These are phyloP conservation scores for Fusarium sp. DNA, from an alignment of 2,329 filamentous ascomycete species.

Conservation along the genomic window DNA sequence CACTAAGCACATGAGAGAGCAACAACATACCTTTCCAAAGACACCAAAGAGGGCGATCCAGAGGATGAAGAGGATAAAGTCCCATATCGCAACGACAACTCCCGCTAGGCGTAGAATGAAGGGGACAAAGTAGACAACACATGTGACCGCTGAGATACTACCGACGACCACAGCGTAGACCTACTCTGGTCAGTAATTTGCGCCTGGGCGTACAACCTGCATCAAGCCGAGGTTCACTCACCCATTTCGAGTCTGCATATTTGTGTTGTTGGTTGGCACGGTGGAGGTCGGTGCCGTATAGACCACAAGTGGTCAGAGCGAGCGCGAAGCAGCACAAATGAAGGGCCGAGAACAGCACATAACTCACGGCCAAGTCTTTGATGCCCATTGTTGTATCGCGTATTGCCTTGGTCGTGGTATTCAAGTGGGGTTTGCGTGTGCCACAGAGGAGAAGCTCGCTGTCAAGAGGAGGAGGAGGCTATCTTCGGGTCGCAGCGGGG, in stretches of 20 bases:
- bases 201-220: not conserved
- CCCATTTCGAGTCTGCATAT: slow-evolving; percentile 75
- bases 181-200: slow-evolving; percentile 48
- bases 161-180: slow-evolving; percentile 79
- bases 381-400: slow-evolving; percentile 53
- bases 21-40: slow-evolving; percentile 71
- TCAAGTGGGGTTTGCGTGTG: not conserved
- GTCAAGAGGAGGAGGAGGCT: slow-evolving; percentile 8
- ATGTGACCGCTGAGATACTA: slow-evolving; percentile 71
- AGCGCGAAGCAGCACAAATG: slow-evolving; percentile 82
- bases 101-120: slow-evolving; percentile 64
- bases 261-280: slow-evolving; percentile 59
- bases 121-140: slow-evolving; percentile 73
- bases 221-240: slow-evolving; percentile 49
- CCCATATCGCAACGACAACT: slow-evolving; percentile 71
- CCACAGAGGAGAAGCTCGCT: not conserved
- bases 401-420: slow-evolving; percentile 1
- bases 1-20: not conserved
- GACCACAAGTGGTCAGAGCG: slow-evolving; percentile 78
- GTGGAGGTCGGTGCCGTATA: slow-evolving; percentile 79
- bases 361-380: slow-evolving; percentile 57
- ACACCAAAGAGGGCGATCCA: slow-evolving; percentile 87
- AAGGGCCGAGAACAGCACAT: slow-evolving; percentile 68
- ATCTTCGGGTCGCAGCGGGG: slow-evolving; percentile 7
- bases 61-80: slow-evolving; percentile 77